These are phyloP conservation scores for Pseudocercospora fuligena DNA, from an alignment of 2,329 filamentous ascomycete genomes.

Conservation along the genomic window DNA sequence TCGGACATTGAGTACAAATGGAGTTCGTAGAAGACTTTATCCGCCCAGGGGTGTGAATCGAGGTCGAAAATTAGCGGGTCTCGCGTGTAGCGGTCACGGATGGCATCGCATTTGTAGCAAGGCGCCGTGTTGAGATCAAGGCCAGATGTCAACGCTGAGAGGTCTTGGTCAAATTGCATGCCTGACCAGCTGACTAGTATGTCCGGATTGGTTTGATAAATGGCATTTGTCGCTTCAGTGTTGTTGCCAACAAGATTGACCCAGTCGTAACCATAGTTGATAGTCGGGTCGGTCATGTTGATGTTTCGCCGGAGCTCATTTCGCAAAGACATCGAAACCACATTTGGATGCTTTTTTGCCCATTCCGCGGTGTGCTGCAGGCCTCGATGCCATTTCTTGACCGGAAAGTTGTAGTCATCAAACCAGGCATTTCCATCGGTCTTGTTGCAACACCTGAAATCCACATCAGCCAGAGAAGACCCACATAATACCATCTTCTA, in stretches of 20 bases:
- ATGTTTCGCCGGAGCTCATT: constrained; percentile 34
- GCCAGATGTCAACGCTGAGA: constrained; percentile 39
- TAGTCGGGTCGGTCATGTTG: constrained; percentile 27
- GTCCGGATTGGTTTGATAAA: constrained; percentile 32
- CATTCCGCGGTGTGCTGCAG: constrained; percentile 32
- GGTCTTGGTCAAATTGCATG: constrained; percentile 35
- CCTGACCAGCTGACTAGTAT: constrained; percentile 34
- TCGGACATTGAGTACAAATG: constrained; percentile 49
- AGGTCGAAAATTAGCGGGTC: constrained; percentile 55
- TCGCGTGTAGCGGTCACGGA: constrained; percentile 49
- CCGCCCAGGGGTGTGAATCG: constrained; percentile 51
- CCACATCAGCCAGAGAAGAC: background rate
- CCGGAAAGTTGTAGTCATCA: constrained; percentile 41
- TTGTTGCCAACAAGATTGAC: constrained; percentile 32
- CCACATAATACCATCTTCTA: background rate
- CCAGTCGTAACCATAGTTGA: constrained; percentile 33
- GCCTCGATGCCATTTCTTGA: constrained; percentile 32
- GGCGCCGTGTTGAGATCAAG: constrained; percentile 45
- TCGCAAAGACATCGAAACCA: constrained; percentile 34
- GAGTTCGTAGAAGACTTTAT: constrained; percentile 56
- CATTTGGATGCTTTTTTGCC: constrained; percentile 33
- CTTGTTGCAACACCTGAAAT: constrained; percentile 53
- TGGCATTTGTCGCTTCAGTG: constrained; percentile 33
- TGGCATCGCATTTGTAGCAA: constrained; percentile 48
- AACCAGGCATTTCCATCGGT: constrained; percentile 65